A percentile compares a stretch with the other conserved stretches of the same genome.
Evolutionary conservation across 2,329 filamentous ascomycete genomes (phyloP).

Genomic region (Macrophomina tecta): DNA sequence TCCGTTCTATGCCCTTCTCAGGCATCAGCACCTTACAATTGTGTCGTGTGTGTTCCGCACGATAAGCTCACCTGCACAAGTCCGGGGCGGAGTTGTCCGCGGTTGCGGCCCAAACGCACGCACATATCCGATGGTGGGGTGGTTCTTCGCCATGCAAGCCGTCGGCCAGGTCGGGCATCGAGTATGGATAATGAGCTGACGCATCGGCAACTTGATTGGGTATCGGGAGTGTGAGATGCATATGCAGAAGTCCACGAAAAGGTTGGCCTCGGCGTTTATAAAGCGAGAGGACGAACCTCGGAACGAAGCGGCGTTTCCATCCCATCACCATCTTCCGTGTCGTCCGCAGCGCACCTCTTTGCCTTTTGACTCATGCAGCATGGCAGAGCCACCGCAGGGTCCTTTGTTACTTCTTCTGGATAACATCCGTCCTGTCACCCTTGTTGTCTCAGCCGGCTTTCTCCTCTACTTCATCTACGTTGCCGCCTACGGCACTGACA

Average conservation of each 20-base stretch:
- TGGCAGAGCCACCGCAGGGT: background rate
- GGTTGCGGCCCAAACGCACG: background rate
- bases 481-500: slow-evolving; percentile 32
- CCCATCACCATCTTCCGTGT: no score
- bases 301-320: no score
- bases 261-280: background rate
- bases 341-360: no score
- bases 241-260: background rate
- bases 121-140: slow-evolving; percentile 14
- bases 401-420: slow-evolving; percentile 31
- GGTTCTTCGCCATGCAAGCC: background rate
- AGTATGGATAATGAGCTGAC: background rate
- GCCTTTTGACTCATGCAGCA: background rate
- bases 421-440: slow-evolving; percentile 35
- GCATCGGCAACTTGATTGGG: background rate
- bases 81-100: background rate
- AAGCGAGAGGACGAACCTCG: background rate
- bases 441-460: slow-evolving; percentile 18
- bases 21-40: background rate
- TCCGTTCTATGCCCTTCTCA: background rate
- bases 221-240: background rate
- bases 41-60: background rate
- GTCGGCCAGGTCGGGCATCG: background rate
- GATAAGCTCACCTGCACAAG: background rate
- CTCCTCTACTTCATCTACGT: slow-evolving; percentile 33